Evolutionary conservation across 306 rosid species (phyloP).

Genomic region (Castanospermum australe): DNA sequence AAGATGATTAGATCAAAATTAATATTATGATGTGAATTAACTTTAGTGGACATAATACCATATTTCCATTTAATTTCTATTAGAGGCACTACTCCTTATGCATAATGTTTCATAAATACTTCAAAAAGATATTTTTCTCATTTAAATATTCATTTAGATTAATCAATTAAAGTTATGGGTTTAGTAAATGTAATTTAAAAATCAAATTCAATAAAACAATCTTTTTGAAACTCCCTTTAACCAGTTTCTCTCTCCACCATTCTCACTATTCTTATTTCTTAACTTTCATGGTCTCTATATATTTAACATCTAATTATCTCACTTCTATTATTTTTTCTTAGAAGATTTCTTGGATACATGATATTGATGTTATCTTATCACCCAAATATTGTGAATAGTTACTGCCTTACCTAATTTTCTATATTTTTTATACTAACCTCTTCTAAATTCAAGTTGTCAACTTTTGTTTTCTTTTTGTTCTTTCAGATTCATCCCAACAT

Average conservation of each 20-base stretch:
- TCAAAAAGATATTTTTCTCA: neutral
- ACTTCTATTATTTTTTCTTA: neutral
- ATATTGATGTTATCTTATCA: neutral
- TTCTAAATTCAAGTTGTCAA: constrained; percentile 31
- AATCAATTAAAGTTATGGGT: neutral
- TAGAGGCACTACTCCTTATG: neutral
- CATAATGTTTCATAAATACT: neutral
- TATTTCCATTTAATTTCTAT: neutral
- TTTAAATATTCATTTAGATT: neutral
- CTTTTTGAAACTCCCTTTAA: neutral
- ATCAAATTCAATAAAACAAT: neutral
- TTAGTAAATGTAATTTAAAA: neutral
- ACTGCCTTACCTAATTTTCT: constrained; percentile 1
- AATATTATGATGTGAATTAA: neutral
- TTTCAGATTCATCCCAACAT: constrained; percentile 85
- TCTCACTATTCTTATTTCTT: neutral
- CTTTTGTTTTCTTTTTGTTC: neutral
- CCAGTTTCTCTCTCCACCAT: neutral
- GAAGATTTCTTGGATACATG: constrained; percentile 5
- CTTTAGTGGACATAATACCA: neutral
- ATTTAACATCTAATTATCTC: neutral
- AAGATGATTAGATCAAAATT: neutral
- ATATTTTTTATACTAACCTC: constrained; percentile 52
- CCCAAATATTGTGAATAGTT: neutral
- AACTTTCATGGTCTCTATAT: neutral